These are phyloP conservation scores for Naganishia sp. DNA, from an alignment of 1,284 basidiomycete genomes.

Conservation along the genomic window DNA sequence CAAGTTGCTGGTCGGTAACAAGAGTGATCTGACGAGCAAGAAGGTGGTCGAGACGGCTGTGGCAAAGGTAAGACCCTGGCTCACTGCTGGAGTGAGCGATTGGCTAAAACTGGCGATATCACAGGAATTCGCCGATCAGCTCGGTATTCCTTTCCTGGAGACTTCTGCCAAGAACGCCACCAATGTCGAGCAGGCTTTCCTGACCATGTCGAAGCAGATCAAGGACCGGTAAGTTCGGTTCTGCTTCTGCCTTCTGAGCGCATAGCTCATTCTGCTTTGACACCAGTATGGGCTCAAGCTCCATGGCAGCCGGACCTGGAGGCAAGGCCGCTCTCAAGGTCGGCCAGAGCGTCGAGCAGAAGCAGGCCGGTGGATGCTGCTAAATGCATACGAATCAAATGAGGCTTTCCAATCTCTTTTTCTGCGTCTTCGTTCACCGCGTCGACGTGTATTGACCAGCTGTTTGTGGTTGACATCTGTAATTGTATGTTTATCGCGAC, in stretches of 20 bases:
- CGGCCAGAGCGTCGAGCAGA: conserved; percentile 73
- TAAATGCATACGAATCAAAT: conserved; percentile 44
- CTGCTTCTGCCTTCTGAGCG: not conserved
- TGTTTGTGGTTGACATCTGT: conserved; percentile 7
- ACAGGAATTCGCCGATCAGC: conserved; percentile 92
- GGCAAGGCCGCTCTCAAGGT: conserved; percentile 60
- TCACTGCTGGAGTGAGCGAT: too few species aligned
- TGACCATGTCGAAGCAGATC: conserved; percentile 99
- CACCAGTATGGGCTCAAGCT: conserved; percentile 58
- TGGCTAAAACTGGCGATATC: not conserved
- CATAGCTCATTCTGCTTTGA: not conserved
- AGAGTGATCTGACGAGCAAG: conserved; percentile 95
- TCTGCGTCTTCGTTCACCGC: not conserved
- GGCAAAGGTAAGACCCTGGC: conserved; percentile 71
- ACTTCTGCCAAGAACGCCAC: conserved; percentile 98
- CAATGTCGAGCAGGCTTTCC: conserved; percentile 98
- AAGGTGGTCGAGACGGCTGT: conserved; percentile 98
- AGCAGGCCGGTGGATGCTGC: conserved; percentile 73
- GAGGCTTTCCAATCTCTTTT: not conserved
- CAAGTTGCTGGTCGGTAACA: conserved; percentile 97
- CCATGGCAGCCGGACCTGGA: conserved; percentile 55
- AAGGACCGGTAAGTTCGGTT: conserved; percentile 67
- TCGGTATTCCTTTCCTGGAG: conserved; percentile 95
- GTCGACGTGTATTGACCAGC: not conserved
- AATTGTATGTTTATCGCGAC: conserved; percentile 24